phyloP scores from a whole-genome alignment of 2,329 filamentous ascomycete genomes.

The Dactylellina leptospora region DNA sequence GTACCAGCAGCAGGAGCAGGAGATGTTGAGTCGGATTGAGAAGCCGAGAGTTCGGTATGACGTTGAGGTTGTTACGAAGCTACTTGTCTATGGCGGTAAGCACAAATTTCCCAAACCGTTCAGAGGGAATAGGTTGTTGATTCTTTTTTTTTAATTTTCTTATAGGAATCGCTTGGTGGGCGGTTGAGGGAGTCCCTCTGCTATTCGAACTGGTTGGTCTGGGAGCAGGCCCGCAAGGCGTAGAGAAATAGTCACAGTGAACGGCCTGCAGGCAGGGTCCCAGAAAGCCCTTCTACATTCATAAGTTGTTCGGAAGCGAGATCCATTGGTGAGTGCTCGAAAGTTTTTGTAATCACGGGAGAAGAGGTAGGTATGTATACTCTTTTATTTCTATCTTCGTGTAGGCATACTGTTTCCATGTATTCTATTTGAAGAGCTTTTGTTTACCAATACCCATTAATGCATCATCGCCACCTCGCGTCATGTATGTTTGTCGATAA shows the following conservation, averaged over 20 bases:
- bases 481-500: neutral
- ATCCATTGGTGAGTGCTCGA: too few relatives aligned
- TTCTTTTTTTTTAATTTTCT: conserved; percentile 10
- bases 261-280: conserved; percentile 34
- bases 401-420: neutral
- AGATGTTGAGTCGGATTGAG: conserved; percentile 84
- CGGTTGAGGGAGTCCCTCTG: conserved; percentile 77
- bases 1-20: conserved; percentile 68
- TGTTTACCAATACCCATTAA: conserved; percentile 22
- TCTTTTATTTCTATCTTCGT: neutral
- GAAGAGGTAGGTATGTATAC: conserved; percentile 9
- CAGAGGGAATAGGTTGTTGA: neutral
- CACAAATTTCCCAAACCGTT: neutral
- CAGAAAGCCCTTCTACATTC: neutral
- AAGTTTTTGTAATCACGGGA: neutral
- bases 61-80: conserved; percentile 96
- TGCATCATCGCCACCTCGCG: neutral
- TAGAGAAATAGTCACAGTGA: conserved; percentile 14
- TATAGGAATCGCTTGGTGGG: conserved; percentile 81
- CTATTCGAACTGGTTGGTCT: conserved; percentile 72
- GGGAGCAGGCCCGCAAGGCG: conserved; percentile 53
- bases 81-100: conserved; percentile 91
- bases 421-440: neutral
- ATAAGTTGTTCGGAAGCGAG: neutral
- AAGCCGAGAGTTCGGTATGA: conserved; percentile 93